Evolutionary conservation across 225 moss, liverwort and hornwort genomes (phyloP).

Genomic region (Climacium dendroides): DNA sequence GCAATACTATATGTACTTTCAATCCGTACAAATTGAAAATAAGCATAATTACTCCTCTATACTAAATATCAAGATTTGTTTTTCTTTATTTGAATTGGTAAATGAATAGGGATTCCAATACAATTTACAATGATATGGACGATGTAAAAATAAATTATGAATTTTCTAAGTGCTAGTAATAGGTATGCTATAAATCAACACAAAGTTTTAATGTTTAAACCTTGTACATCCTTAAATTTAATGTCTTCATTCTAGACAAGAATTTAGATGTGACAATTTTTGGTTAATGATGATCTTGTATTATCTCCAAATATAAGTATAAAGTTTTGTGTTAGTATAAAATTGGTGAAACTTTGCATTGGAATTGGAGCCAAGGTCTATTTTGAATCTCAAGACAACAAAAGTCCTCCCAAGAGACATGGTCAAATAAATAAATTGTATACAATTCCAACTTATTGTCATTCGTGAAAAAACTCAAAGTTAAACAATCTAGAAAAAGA

Average conservation of each 20-base stretch:
- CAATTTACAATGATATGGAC: not conserved
- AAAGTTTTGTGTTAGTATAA: not conserved
- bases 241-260: not conserved
- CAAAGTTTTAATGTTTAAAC: not conserved
- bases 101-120: not conserved
- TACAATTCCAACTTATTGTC: not conserved
- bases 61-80: not conserved
- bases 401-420: rapidly evolving
- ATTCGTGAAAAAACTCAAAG: not conserved
- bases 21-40: rapidly evolving
- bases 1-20: no score
- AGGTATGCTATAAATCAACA: not conserved
- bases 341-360: not conserved
- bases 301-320: not conserved
- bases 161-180: not conserved
- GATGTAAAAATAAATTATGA: not conserved
- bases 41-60: not conserved
- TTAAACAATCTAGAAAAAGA: not conserved
- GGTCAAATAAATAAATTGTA: not conserved
- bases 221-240: not conserved
- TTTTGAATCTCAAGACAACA: not conserved
- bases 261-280: not conserved
- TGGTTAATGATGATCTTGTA: not conserved
- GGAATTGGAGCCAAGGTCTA: not conserved
- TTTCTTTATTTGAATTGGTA: no score